Conservation (phyloP, 2,329 filamentous ascomycete species). For the Aureobasidium namibiae region DNA sequence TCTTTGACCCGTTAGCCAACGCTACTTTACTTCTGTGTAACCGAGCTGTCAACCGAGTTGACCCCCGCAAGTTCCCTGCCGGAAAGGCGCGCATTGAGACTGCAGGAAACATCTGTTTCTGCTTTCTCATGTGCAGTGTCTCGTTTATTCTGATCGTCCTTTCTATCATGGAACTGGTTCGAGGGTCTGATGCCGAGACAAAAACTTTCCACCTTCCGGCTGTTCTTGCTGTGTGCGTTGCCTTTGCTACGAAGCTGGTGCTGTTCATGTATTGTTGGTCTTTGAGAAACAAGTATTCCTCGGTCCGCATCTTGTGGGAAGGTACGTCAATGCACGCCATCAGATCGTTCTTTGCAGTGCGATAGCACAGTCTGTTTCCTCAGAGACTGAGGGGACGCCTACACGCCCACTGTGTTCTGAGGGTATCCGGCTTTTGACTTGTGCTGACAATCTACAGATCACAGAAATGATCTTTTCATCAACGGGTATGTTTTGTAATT, state of each 20-base stretch:
- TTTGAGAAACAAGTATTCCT: conserved; percentile 81
- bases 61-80: conserved; percentile 77
- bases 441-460: conserved; percentile 44
- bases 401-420: too few species aligned
- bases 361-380: background rate
- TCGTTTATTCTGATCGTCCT: conserved; percentile 90
- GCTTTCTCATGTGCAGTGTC: conserved; percentile 89
- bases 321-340: background rate
- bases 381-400: too few species aligned
- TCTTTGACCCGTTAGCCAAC: conserved; percentile 90
- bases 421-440: background rate
- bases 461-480: conserved; percentile 94
- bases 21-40: conserved; percentile 78
- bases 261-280: conserved; percentile 92
- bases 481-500: conserved; percentile 49
- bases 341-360: background rate
- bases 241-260: conserved; percentile 73
- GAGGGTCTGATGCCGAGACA: conserved; percentile 37
- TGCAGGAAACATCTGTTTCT: conserved; percentile 91
- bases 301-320: conserved; percentile 88
- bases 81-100: conserved; percentile 94
- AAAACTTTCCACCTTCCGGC: conserved; percentile 66
- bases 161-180: conserved; percentile 61
- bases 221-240: conserved; percentile 74
- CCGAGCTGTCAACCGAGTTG: conserved; percentile 80